phyloP scores from a whole-genome alignment of 768 basidiomycete species.

The Gymnopilus dilepis region DNA sequence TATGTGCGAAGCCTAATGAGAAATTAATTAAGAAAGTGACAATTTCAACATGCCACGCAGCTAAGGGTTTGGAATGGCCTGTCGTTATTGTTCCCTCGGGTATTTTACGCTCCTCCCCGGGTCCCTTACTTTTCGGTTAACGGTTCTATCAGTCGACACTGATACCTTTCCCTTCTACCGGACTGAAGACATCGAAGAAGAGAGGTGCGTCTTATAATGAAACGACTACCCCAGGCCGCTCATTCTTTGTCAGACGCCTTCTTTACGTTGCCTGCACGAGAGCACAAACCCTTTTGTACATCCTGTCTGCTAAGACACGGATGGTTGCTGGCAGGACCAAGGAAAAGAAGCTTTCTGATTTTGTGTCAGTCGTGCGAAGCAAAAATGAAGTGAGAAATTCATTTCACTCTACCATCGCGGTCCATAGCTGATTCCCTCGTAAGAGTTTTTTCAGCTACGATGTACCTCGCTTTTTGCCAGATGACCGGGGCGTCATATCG shows the following conservation, averaged over 20 bases:
- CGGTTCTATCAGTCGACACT: conserved; percentile 58
- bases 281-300: conserved; percentile 73
- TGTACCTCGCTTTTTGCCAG: conserved; percentile 45
- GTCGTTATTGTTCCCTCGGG: conserved; percentile 82
- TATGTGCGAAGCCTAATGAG: neutral
- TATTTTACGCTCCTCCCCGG: conserved; percentile 26
- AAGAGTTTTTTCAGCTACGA: conserved; percentile 50
- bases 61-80: conserved; percentile 93
- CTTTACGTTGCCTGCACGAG: conserved; percentile 91
- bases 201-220: conserved; percentile 53
- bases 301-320: conserved; percentile 54
- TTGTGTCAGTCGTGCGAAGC: conserved; percentile 51
- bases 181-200: conserved; percentile 79
- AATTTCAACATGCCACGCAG: conserved; percentile 86
- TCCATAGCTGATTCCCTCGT: conserved; percentile 2
- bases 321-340: conserved; percentile 61
- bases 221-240: neutral
- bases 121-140: neutral
- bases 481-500: conserved; percentile 55
- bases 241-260: conserved; percentile 58
- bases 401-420: neutral
- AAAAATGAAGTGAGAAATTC: conserved; percentile 45
- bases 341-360: conserved; percentile 57
- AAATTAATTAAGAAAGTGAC: conserved; percentile 67
- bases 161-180: conserved; percentile 80